These are phyloP conservation scores for Dictyostelium intermedium DNA, from an alignment of 78 protist species.

Conservation along the genomic window DNA sequence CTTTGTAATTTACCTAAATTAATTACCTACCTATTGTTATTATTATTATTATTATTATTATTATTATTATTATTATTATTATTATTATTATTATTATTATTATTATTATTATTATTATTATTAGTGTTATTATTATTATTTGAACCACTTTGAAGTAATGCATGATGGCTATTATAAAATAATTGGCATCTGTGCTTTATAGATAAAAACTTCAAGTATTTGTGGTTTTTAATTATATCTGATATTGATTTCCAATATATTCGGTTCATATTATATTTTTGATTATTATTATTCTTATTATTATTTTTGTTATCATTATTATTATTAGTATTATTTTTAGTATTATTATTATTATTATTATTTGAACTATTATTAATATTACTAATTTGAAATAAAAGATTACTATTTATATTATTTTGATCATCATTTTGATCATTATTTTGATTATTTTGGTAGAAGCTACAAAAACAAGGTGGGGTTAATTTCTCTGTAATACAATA, in stretches of 20 bases:
- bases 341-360: background rate
- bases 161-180: background rate
- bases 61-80: background rate
- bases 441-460: background rate
- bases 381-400: too few species aligned
- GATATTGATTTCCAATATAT: background rate
- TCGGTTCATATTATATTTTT: background rate
- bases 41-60: too few species aligned
- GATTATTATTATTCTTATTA: background rate
- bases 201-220: background rate
- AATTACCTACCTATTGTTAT: too few species aligned
- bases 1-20: too few species aligned
- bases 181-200: background rate
- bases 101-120: background rate
- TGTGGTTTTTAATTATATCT: background rate
- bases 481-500: background rate
- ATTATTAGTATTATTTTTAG: background rate
- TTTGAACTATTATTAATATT: too few species aligned
- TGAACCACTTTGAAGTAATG: background rate
- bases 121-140: background rate
- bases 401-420: too few species aligned
- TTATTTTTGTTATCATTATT: too few species aligned
- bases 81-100: background rate
- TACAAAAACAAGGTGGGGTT: background rate
- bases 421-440: background rate